These are phyloP conservation scores for Rhododendron vialii DNA, from an alignment of 148 eudicot species.

Conservation along the genomic window DNA sequence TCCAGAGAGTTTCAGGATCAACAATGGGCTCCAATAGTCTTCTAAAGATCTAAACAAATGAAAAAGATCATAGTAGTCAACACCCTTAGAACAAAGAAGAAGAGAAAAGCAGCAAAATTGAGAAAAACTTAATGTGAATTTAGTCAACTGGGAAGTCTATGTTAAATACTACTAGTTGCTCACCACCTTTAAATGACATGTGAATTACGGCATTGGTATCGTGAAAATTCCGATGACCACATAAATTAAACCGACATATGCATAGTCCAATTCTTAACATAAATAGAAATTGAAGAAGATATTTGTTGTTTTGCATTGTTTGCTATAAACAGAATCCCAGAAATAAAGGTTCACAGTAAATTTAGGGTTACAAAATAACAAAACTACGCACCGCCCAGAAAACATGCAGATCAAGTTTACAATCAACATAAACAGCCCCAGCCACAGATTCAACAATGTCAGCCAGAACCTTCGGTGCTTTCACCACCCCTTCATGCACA, in stretches of 20 bases:
- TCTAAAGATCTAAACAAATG: constrained; percentile 23
- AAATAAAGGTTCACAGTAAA: background rate
- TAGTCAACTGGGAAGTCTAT: background rate
- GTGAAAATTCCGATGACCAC: background rate
- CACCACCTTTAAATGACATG: background rate
- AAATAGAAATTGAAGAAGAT: too few relatives aligned
- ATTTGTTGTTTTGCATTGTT: background rate
- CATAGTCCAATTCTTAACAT: background rate
- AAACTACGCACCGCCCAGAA: constrained; percentile 50
- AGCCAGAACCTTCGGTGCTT: constrained; percentile 81
- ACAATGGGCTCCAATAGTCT: constrained; percentile 63
- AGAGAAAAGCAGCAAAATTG: background rate
- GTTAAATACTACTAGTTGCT: background rate
- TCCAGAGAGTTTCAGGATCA: constrained; percentile 49
- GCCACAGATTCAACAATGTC: constrained; percentile 83
- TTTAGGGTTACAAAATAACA: background rate
- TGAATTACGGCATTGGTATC: background rate
- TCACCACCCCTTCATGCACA: constrained; percentile 70
- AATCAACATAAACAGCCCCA: constrained; percentile 77
- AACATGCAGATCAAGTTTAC: constrained; percentile 45
- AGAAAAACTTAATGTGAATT: background rate
- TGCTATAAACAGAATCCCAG: background rate
- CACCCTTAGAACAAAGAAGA: background rate
- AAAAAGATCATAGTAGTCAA: background rate
- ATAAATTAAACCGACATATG: background rate